Evolutionary conservation across 2,329 filamentous ascomycete genomes (phyloP), one percentile per base, ranked within the genome.

Genomic region (Monilinia fructigena): DNA sequence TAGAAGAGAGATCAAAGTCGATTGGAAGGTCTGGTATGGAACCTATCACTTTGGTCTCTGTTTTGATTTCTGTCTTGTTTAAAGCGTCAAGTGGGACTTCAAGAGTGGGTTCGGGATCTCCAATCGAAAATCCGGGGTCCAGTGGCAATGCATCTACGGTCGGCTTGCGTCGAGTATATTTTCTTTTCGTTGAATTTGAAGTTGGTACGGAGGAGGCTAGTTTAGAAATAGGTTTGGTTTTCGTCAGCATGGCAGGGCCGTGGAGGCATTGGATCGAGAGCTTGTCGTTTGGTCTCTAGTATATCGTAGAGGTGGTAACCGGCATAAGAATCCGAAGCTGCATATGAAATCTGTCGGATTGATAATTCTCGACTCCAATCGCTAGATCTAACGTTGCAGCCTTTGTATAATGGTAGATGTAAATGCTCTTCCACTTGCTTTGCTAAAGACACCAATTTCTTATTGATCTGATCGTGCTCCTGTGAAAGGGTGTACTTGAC

Each of bases 251-350:
- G 83, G 20, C 83, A 82, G 0, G 93, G 92, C 8, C 85, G 81
- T 4, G 90, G 89, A 6, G 93, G 93, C 2, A 79, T 83, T 1
- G 92, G 92, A 16, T 85, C 78, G 68, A 97, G 80, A 8, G 80
- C 79, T 71, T 85, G 81, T 20, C 93, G 83, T 72, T 89, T 85
- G 60, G 84, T 79, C 66, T 97, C 89, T 55, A 97, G 80, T 0
- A 84, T 82, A 68, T 91, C 81, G 73, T 86, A 96, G 1, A 97
- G 80, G 66, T 91, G 89, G 14, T 90, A 78, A 54, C 88, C 86
- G 67, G 90, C 92, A 75, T 97, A 97, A 0, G 92, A 89, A 76
- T 96, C 92, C 0, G 91, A 88, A 16, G 92, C 92, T 12, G 91
- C 87, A 77, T 93, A 93, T 61, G 84, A 77, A 23, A 91, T 83